These are phyloP conservation scores for Carallia brachiata DNA, from an alignment of 345 rosid species.

Conservation along the genomic window DNA sequence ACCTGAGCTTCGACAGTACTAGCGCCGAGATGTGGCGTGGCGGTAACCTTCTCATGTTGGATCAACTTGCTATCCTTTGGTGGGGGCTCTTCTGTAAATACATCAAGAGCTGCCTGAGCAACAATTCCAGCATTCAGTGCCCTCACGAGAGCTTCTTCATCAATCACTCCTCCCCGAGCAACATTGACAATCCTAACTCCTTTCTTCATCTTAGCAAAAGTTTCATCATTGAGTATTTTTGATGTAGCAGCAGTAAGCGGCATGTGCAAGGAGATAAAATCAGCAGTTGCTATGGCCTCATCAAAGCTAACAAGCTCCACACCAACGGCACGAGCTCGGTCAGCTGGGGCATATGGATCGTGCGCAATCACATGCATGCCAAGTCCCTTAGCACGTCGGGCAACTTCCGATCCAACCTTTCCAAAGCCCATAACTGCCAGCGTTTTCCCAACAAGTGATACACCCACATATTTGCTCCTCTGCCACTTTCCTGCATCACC, in stretches of 20 bases:
- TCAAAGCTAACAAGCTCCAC: slow-evolving; percentile 79
- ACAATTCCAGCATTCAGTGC: slow-evolving; percentile 79
- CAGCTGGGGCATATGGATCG: slow-evolving; percentile 89
- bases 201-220: slow-evolving; percentile 85
- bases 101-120: slow-evolving; percentile 76
- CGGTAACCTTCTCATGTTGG: slow-evolving; percentile 75
- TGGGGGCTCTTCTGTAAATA: slow-evolving; percentile 78
- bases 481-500: slow-evolving; percentile 64
- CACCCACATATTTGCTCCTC: slow-evolving; percentile 81
- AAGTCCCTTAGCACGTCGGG: slow-evolving; percentile 85
- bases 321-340: slow-evolving; percentile 83
- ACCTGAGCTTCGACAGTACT: slow-evolving; percentile 94
- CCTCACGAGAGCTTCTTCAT: slow-evolving; percentile 83
- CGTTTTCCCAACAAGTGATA: slow-evolving; percentile 82
- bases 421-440: slow-evolving; percentile 85
- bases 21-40: slow-evolving; percentile 91
- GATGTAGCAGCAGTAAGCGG: slow-evolving; percentile 75
- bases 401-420: slow-evolving; percentile 90
- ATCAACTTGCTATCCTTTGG: slow-evolving; percentile 67
- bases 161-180: slow-evolving; percentile 92
- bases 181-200: slow-evolving; percentile 84
- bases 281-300: slow-evolving; percentile 71
- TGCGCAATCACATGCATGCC: slow-evolving; percentile 89
- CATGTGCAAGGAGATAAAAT: slow-evolving; percentile 87
- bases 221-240: slow-evolving; percentile 73